Evolutionary conservation across 495 filamentous ascomycete genomes (phyloP).

Genomic region (Annulohypoxylon stygium): DNA sequence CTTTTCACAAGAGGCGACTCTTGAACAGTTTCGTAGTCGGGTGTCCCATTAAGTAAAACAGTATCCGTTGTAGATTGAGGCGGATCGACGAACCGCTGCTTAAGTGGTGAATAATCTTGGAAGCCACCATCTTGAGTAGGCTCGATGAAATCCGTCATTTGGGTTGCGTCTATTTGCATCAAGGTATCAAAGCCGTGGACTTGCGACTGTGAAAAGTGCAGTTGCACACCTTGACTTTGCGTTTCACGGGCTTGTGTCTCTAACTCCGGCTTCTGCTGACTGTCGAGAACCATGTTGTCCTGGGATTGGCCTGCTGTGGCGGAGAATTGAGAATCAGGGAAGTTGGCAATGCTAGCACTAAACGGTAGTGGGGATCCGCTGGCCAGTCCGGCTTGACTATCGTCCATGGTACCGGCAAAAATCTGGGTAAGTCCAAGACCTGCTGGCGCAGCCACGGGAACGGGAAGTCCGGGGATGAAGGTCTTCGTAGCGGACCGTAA

Average conservation of each 20-base stretch:
- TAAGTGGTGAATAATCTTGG: slow-evolving; percentile 64
- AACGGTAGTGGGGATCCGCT: slow-evolving; percentile 54
- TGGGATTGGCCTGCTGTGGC: slow-evolving; percentile 60
- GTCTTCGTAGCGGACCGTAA: slow-evolving; percentile 68
- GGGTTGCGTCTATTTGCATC: slow-evolving; percentile 63
- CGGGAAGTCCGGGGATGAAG: slow-evolving; percentile 70
- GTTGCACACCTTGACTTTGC: slow-evolving; percentile 64
- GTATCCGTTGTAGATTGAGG: slow-evolving; percentile 81
- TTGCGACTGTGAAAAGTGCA: slow-evolving; percentile 68
- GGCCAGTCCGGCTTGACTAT: slow-evolving; percentile 61
- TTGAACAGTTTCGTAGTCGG: slow-evolving; percentile 52
- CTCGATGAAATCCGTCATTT: slow-evolving; percentile 73
- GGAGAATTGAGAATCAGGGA: slow-evolving; percentile 64
- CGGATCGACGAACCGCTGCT: slow-evolving; percentile 70
- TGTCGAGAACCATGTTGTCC: slow-evolving; percentile 74
- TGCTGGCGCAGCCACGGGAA: slow-evolving; percentile 65
- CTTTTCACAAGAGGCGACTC: slow-evolving; percentile 73
- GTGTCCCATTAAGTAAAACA: slow-evolving; percentile 63
- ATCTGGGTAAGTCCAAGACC: slow-evolving; percentile 87
- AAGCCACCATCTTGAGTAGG: slow-evolving; percentile 91
- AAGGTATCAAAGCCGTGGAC: slow-evolving; percentile 65
- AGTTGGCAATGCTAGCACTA: slow-evolving; percentile 56
- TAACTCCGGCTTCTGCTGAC: slow-evolving; percentile 60
- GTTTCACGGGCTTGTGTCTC: slow-evolving; percentile 51
- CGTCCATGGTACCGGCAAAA: slow-evolving; percentile 91